Evolutionary conservation across 2,329 filamentous ascomycete genomes (phyloP).

Genomic region (Hypoxylon sp.): DNA sequence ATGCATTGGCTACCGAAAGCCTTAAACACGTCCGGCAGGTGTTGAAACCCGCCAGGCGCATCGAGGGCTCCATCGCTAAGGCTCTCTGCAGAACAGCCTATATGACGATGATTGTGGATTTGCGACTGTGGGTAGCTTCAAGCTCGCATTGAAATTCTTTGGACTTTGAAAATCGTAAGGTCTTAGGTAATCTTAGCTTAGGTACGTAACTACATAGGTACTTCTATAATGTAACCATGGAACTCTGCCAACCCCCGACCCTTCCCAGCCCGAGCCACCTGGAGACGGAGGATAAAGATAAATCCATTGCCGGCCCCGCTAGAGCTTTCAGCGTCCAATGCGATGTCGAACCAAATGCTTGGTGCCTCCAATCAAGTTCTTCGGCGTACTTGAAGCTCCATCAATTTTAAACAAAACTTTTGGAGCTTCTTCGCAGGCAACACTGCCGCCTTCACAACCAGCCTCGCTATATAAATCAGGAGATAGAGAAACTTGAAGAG

Average conservation of each 20-base stretch:
- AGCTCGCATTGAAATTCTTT: constrained; percentile 21
- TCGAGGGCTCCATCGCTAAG: constrained; percentile 49
- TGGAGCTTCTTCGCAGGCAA: constrained; percentile 34
- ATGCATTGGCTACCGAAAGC: constrained; percentile 37
- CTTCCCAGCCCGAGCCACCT: no score
- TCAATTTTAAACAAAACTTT: constrained; percentile 44
- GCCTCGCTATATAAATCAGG: constrained; percentile 25
- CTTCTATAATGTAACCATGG: not conserved
- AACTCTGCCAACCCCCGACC: no score
- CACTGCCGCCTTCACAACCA: constrained; percentile 27
- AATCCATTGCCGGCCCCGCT: constrained; percentile 5
- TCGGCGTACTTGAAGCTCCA: constrained; percentile 29
- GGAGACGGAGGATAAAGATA: constrained; percentile 19
- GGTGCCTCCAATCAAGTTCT: constrained; percentile 35
- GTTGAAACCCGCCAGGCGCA: constrained; percentile 47
- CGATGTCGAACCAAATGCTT: constrained; percentile 6
- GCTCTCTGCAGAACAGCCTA: constrained; percentile 2
- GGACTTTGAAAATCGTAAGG: constrained; percentile 13
- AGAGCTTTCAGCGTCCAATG: constrained; percentile 15
- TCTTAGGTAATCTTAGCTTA: not conserved
- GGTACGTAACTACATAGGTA: not conserved
- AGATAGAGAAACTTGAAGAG: constrained; percentile 42
- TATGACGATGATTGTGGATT: constrained; percentile 25
- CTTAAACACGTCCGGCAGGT: constrained; percentile 51
- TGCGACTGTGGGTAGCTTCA: constrained; percentile 15